phyloP scores from a whole-genome alignment of 176 grass and related monocot genomes.

The Lolium perenne region DNA sequence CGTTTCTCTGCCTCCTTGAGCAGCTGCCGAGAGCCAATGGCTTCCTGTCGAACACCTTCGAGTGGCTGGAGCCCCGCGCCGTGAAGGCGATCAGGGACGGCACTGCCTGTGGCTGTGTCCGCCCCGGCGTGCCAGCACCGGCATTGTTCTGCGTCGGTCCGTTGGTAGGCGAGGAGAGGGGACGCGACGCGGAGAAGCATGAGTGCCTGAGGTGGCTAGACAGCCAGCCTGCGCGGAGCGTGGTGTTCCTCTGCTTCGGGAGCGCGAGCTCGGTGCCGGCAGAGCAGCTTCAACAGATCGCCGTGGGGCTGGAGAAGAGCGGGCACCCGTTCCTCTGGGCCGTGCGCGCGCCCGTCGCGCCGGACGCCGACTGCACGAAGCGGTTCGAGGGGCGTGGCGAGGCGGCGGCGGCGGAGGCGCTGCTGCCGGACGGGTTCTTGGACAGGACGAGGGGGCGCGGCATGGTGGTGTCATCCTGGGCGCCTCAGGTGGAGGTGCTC shows the following conservation, averaged over 20 bases:
- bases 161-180: constrained; percentile 39
- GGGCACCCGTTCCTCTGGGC: constrained; percentile 73
- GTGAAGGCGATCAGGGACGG: constrained; percentile 42
- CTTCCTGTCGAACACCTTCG: constrained; percentile 55
- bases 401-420: constrained; percentile 45
- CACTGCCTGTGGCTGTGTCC: background rate
- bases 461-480: constrained; percentile 52
- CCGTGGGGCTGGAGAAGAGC: constrained; percentile 67
- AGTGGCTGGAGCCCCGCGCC: constrained; percentile 50
- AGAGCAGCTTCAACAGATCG: constrained; percentile 63
- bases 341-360: constrained; percentile 46
- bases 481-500: constrained; percentile 66
- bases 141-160: constrained; percentile 62
- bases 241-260: constrained; percentile 77
- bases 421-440: constrained; percentile 60
- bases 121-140: constrained; percentile 35
- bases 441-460: constrained; percentile 45
- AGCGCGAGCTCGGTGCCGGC: constrained; percentile 56
- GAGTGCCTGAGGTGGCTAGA: constrained; percentile 43
- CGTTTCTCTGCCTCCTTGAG: constrained; percentile 14
- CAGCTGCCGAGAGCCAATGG: constrained; percentile 42
- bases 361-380: constrained; percentile 44
- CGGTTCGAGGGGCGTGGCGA: constrained; percentile 44
- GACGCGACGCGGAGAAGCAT: background rate
- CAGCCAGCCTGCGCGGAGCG: constrained; percentile 55